Evolutionary conservation across 1,139 yeast genomes (phyloP).

Genomic region (Magnusiomyces fungicola): DNA sequence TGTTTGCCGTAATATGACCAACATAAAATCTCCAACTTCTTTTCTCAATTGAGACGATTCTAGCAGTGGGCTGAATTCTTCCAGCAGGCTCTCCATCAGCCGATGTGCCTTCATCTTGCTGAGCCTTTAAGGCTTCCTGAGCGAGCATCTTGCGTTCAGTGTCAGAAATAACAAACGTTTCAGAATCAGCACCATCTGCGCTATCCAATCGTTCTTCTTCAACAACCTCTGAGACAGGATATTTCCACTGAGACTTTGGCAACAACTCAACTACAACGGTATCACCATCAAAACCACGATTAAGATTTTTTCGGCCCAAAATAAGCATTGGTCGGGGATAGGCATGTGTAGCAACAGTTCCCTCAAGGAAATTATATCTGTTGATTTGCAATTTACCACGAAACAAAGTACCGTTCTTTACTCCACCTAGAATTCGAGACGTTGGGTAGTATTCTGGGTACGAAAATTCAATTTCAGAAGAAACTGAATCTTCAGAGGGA

Average conservation of each 20-base stretch:
- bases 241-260: slow-evolving; percentile 83
- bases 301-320: slow-evolving; percentile 74
- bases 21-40: slow-evolving; percentile 96
- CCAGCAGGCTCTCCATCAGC: background rate
- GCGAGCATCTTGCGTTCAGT: slow-evolving; percentile 68
- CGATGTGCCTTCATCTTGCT: slow-evolving; percentile 36
- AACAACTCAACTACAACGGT: slow-evolving; percentile 83
- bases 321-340: slow-evolving; percentile 78
- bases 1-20: slow-evolving; percentile 82
- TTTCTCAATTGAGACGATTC: slow-evolving; percentile 78
- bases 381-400: slow-evolving; percentile 80
- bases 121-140: slow-evolving; percentile 63
- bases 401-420: slow-evolving; percentile 76
- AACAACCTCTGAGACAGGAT: slow-evolving; percentile 68
- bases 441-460: slow-evolving; percentile 76
- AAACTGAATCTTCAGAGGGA: slow-evolving; percentile 44
- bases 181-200: slow-evolving; percentile 41
- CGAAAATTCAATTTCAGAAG: slow-evolving; percentile 40
- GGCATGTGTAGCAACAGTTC: slow-evolving; percentile 64
- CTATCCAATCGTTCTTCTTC: slow-evolving; percentile 65
- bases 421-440: slow-evolving; percentile 83
- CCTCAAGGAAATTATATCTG: slow-evolving; percentile 84
- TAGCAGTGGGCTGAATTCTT: slow-evolving; percentile 80
- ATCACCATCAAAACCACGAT: slow-evolving; percentile 90
- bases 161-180: slow-evolving; percentile 51